Conservation (phyloP, 495 filamentous ascomycete species). For the Podospora bellae-mahoneyi region DNA sequence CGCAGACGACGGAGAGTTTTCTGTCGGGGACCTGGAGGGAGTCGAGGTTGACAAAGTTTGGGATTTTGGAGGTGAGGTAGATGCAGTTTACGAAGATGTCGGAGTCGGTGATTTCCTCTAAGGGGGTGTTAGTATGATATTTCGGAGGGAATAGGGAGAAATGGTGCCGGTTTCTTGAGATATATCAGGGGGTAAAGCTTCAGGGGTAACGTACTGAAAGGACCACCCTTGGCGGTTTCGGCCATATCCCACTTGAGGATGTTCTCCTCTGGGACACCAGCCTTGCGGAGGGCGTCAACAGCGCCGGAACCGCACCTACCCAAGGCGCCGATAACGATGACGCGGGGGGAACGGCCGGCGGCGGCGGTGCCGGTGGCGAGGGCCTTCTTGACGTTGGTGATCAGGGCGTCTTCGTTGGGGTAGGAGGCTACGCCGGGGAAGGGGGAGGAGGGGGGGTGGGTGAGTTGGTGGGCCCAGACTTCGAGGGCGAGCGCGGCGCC, state of each 20-base stretch:
- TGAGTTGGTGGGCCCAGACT: constrained; percentile 86
- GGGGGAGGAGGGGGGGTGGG: constrained; percentile 58
- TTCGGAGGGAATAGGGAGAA: not conserved
- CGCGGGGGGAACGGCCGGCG: constrained; percentile 50
- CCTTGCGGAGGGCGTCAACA: constrained; percentile 71
- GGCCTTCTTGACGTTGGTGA: constrained; percentile 68
- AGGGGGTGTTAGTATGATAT: constrained; percentile 12
- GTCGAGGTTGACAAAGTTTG: constrained; percentile 57
- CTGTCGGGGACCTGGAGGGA: constrained; percentile 65
- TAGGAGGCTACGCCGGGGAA: constrained; percentile 71
- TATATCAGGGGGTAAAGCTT: too few species aligned
- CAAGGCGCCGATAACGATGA: constrained; percentile 64
- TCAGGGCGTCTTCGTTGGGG: constrained; percentile 69
- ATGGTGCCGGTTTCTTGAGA: too few species aligned
- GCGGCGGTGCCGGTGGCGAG: constrained; percentile 70
- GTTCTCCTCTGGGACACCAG: constrained; percentile 68
- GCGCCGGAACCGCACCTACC: constrained; percentile 88
- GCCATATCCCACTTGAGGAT: constrained; percentile 90
- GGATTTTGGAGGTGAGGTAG: constrained; percentile 59
- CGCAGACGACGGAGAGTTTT: constrained; percentile 80
- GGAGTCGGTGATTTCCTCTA: constrained; percentile 70
- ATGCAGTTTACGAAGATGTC: constrained; percentile 92
- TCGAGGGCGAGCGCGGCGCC: constrained; percentile 78
- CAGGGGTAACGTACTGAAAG: constrained; percentile 53
- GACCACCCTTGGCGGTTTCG: constrained; percentile 81